phyloP scores from a whole-genome alignment of 345 rosid genomes.

The Laguncularia racemosa region DNA sequence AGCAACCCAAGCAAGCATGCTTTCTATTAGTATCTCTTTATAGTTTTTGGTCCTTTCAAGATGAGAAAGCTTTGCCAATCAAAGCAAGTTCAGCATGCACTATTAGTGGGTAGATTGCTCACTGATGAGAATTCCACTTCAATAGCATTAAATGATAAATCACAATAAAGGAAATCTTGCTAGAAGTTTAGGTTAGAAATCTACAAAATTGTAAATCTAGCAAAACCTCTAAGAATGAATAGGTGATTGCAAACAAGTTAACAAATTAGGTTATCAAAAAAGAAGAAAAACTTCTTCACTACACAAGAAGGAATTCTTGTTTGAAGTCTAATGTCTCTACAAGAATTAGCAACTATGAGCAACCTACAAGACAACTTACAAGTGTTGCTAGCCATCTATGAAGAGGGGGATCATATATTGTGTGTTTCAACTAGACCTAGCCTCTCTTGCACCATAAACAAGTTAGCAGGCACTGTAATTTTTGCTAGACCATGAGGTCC shows the following conservation, averaged over 20 bases:
- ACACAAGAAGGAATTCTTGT: constrained; percentile 66
- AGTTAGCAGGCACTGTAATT: constrained; percentile 11
- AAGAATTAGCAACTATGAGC: constrained; percentile 15
- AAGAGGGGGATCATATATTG: constrained; percentile 10
- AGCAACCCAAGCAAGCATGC: too few species aligned
- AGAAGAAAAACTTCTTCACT: constrained; percentile 55
- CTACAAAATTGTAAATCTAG: constrained; percentile 20
- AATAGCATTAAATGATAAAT: constrained; percentile 40
- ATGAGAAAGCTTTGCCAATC: constrained; percentile 39
- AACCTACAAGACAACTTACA: constrained; percentile 9
- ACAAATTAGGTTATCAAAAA: constrained; percentile 21
- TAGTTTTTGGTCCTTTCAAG: too few species aligned
- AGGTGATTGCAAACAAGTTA: constrained; percentile 17
- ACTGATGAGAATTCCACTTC: constrained; percentile 29
- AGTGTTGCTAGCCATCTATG: constrained; percentile 16
- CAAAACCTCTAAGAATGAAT: constrained; percentile 30
- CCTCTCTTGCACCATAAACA: constrained; percentile 3
- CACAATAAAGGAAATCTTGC: constrained; percentile 71
- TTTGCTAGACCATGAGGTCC: constrained; percentile 22
- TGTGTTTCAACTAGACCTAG: constrained; percentile 8
- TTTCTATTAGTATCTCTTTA: too few species aligned
- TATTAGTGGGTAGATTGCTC: constrained; percentile 68
- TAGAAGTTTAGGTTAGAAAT: constrained; percentile 42
- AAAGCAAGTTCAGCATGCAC: constrained; percentile 66
- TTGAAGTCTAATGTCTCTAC: constrained; percentile 32